Conservation (phyloP, 2,329 filamentous ascomycete genomes). For the Ceratocystis eucalypticola region DNA sequence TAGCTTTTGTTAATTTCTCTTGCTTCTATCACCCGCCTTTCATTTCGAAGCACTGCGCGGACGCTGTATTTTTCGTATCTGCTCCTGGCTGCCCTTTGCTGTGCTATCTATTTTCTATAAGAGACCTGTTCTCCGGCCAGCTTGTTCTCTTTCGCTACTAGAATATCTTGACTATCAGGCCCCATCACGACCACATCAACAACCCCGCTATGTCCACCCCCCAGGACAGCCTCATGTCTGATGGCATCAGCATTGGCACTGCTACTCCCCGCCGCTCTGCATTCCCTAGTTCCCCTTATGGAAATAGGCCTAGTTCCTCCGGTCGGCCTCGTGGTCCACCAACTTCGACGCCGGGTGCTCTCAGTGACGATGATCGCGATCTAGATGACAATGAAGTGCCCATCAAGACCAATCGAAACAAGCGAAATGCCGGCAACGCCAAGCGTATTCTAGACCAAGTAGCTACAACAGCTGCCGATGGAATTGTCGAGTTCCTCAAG, state of each 20-base stretch:
- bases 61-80: too few relatives aligned
- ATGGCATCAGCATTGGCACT: slow-evolving; percentile 34
- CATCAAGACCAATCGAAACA: slow-evolving; percentile 30
- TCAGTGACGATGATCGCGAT: slow-evolving; percentile 47
- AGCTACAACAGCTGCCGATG: slow-evolving; percentile 58
- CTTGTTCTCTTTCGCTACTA: too few relatives aligned
- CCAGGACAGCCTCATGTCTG: slow-evolving; percentile 36
- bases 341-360: slow-evolving; percentile 45
- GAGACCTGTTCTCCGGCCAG: too few relatives aligned
- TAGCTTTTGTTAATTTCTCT: too few relatives aligned
- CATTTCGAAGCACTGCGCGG: too few relatives aligned
- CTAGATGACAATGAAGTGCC: slow-evolving; percentile 53
- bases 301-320: slow-evolving; percentile 34
- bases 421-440: slow-evolving; percentile 33
- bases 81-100: too few relatives aligned
- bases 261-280: slow-evolving; percentile 33
- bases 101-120: too few relatives aligned
- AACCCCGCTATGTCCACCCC: slow-evolving; percentile 15
- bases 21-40: too few relatives aligned
- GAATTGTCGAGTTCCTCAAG: slow-evolving; percentile 71
- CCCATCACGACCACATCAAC: background rate
- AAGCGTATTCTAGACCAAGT: slow-evolving; percentile 64
- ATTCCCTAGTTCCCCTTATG: slow-evolving; percentile 22
- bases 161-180: too few relatives aligned
- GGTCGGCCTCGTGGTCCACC: slow-evolving; percentile 45